Base-by-base conservation (phyloP, 345 rosid genomes). In the Balakata baccata region DNA sequence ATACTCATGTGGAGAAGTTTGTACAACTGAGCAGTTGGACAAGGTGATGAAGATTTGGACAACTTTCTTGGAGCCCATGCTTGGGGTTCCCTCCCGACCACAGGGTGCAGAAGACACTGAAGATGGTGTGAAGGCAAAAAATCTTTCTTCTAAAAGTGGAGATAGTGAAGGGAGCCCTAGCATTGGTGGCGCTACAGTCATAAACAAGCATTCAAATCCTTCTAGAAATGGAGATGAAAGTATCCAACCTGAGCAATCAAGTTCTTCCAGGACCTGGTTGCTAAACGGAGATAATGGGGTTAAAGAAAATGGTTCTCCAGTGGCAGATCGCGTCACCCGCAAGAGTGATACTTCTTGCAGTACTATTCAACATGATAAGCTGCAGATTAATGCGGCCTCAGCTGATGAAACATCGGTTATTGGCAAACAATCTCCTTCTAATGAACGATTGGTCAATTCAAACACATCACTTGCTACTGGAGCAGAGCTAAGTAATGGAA, bases 1-100 rank as follows among this genome's bases (percentile, higher is more conserved):
- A 82, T 92, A 88, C 85, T 92, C 98, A 11, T 91, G 97, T 71
- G 96, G 87, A 73, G 97, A 95, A 84, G 92, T 92, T 84, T 92
- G 98, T 82, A 81, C 99, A 75, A 76, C 87, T 20, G 98, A 95
- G 72, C 96, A 91, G 85, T 75, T 89, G 73, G 96, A 91, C 78
- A 90, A 91, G 83, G 90, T 92, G 66, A 87, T 92, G 90, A 92
- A 87, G 80, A 84, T 95, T 58, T 95, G 99, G 98, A 92, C 90
- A 66, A 89, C 90, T n/a, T 91, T 95, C 81, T 77, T 95, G 83
- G 99, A 92, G 72, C 99, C 97, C 54, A 70, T 88, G 71, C 81
- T 92, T 45, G 94, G 96, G 60, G 90, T 89, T 83, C 86, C 97
- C 80, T 83, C 87, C 74, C 90, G 98, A 37, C 90, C 96, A 81